These are phyloP conservation scores for Aspergillus sergii DNA, from an alignment of 2,329 filamentous ascomycete species.

Conservation along the genomic window DNA sequence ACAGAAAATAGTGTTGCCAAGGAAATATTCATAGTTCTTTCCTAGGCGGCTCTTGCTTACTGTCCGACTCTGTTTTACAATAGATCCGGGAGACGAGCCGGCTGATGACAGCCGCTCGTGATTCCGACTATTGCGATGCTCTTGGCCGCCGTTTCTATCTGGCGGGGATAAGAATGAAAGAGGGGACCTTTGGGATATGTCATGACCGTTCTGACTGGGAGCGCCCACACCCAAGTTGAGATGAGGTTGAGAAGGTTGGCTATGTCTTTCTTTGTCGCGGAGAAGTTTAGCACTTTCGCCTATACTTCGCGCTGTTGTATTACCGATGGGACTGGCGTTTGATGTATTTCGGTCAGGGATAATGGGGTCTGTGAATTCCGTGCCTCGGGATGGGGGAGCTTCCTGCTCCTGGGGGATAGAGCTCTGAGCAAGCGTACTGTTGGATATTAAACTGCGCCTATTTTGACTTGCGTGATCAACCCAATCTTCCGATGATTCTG, in stretches of 20 bases:
- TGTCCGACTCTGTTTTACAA: conserved; percentile 47
- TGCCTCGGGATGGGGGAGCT: conserved; percentile 73
- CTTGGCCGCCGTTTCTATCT: conserved; percentile 54
- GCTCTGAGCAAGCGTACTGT: conserved; percentile 48
- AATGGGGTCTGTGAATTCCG: conserved; percentile 76
- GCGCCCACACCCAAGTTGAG: conserved; percentile 64
- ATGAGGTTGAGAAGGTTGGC: conserved; percentile 42
- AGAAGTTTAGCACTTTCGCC: conserved; percentile 80
- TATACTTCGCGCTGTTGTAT: conserved; percentile 63
- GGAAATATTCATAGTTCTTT: conserved; percentile 88
- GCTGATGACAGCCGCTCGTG: conserved; percentile 84
- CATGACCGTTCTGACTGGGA: conserved; percentile 56
- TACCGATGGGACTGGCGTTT: conserved; percentile 71
- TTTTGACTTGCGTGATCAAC: conserved; percentile 52
- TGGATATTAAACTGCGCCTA: conserved; percentile 62
- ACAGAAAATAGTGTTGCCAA: conserved; percentile 90
- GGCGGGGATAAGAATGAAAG: conserved; percentile 70
- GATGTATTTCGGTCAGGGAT: conserved; percentile 70
- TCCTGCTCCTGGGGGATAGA: conserved; percentile 49
- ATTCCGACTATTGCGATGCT: conserved; percentile 62
- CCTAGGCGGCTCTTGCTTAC: conserved; percentile 52
- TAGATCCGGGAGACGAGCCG: conserved; percentile 71
- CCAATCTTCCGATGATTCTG: conserved; percentile 45
- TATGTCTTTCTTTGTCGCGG: conserved; percentile 53
- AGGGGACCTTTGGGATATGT: conserved; percentile 69